phyloP scores from a whole-genome alignment of 2,329 filamentous ascomycete species.

The Hyphodiscus sp. region DNA sequence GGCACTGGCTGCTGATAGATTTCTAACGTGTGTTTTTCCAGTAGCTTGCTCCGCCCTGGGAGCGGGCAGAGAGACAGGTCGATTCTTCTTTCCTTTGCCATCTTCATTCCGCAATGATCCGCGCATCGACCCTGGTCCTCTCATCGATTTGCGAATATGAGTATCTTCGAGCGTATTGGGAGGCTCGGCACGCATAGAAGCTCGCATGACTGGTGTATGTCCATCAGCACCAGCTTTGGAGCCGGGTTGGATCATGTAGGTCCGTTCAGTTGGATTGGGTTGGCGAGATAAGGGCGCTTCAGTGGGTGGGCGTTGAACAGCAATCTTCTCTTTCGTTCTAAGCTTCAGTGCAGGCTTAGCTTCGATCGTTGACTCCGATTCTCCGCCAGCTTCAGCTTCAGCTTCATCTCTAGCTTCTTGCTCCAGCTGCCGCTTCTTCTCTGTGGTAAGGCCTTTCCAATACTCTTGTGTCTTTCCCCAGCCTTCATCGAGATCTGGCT shows the following conservation, averaged over 20 bases:
- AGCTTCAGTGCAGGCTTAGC: constrained; percentile 23
- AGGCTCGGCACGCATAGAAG: constrained; percentile 39
- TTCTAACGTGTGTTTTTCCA: constrained; percentile 19
- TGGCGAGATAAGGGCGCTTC: constrained; percentile 23
- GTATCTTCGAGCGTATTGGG: constrained; percentile 15
- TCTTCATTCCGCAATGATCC: constrained; percentile 17
- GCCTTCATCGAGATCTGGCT: constrained; percentile 20
- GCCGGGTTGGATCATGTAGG: constrained; percentile 36
- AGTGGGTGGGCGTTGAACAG: constrained; percentile 3
- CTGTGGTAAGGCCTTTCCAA: constrained; percentile 59
- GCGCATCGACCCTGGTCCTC: constrained; percentile 19
- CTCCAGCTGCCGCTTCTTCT: constrained; percentile 54
- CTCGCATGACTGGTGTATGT: constrained; percentile 34
- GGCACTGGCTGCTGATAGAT: constrained; percentile 17
- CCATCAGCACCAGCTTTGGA: constrained; percentile 26
- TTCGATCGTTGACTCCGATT: constrained; percentile 35
- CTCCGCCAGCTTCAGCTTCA: constrained; percentile 38
- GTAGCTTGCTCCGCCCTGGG: constrained; percentile 11
- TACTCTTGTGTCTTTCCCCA: constrained; percentile 66
- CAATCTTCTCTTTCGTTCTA: constrained; percentile 23
- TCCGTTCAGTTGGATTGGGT: constrained; percentile 19
- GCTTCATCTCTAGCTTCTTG: constrained; percentile 43
- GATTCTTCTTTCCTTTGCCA: constrained; percentile 30
- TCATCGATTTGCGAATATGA: constrained; percentile 29
- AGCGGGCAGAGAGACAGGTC: constrained; percentile 25